phyloP scores from a whole-genome alignment of 2,329 filamentous ascomycete genomes.

The Chaetomium sp. region DNA sequence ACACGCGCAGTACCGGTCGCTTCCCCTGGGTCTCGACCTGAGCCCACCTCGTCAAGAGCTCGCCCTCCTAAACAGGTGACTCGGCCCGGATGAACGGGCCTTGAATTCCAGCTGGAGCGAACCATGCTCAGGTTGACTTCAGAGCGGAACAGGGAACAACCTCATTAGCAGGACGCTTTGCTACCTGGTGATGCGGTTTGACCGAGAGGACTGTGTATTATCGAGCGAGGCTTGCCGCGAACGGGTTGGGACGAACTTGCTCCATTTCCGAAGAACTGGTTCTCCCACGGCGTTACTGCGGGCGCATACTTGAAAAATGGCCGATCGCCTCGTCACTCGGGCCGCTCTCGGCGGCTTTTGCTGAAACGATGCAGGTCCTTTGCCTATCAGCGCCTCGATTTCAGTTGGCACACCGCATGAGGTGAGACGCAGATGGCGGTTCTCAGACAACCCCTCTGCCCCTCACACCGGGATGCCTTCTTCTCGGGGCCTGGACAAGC shows the following conservation, averaged over 20 bases:
- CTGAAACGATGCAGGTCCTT: neutral
- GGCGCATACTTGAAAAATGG: constrained; percentile 2
- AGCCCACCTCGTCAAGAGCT: too few species aligned
- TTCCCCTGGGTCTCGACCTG: too few species aligned
- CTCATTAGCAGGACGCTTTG: neutral
- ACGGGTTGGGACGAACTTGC: too few species aligned
- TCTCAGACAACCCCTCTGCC: neutral
- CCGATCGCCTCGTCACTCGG: constrained; percentile 9
- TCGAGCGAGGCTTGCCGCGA: too few species aligned
- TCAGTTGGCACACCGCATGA: neutral
- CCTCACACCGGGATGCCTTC: too few species aligned
- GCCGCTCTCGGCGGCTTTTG: constrained; percentile 15
- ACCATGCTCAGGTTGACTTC: too few species aligned
- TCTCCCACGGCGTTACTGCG: constrained; percentile 5
- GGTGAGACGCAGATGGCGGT: neutral
- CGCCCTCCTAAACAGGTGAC: neutral
- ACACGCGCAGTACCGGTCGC: too few species aligned
- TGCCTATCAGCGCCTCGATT: neutral
- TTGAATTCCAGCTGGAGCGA: constrained; percentile 7
- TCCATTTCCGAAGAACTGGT: neutral
- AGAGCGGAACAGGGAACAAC: neutral
- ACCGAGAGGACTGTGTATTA: too few species aligned
- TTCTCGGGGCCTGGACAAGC: too few species aligned
- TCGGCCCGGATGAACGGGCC: constrained; percentile 8
- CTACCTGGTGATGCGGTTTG: neutral